Conservation (phyloP, 208 protist species). For the Leishmania martiniquensis region DNA sequence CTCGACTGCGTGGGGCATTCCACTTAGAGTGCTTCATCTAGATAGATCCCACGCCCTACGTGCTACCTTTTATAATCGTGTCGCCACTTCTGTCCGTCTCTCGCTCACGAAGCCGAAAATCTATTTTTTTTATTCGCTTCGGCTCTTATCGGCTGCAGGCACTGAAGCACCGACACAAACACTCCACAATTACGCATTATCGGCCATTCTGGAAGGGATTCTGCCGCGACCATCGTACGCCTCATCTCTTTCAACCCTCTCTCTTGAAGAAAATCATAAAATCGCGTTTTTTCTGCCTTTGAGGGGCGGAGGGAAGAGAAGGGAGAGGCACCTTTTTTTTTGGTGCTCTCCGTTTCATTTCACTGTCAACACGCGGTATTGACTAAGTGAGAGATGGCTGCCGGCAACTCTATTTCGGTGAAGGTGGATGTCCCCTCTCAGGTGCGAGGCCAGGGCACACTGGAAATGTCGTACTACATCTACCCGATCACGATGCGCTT, state of each 20-base stretch:
- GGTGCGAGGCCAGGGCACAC: slow-evolving; percentile 58
- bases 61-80: neutral
- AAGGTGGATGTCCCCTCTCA: slow-evolving; percentile 43
- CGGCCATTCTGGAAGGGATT: too few relatives aligned
- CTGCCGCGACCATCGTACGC: neutral
- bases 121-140: too few relatives aligned
- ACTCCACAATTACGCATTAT: too few relatives aligned
- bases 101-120: too few relatives aligned
- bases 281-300: neutral
- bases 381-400: slow-evolving; percentile 13
- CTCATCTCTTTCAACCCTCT: too few relatives aligned
- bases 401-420: slow-evolving; percentile 27
- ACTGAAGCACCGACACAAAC: neutral
- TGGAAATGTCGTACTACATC: slow-evolving; percentile 85
- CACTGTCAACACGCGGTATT: neutral
- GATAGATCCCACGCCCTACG: neutral
- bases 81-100: neutral
- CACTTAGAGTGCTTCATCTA: neutral
- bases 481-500: slow-evolving; percentile 73
- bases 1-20: neutral
- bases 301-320: too few relatives aligned
- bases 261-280: neutral
- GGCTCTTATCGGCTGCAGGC: too few relatives aligned
- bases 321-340: too few relatives aligned
- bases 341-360: neutral